Conservation (phyloP, 2,329 filamentous ascomycete species). For the Leptographium wingfieldii region DNA sequence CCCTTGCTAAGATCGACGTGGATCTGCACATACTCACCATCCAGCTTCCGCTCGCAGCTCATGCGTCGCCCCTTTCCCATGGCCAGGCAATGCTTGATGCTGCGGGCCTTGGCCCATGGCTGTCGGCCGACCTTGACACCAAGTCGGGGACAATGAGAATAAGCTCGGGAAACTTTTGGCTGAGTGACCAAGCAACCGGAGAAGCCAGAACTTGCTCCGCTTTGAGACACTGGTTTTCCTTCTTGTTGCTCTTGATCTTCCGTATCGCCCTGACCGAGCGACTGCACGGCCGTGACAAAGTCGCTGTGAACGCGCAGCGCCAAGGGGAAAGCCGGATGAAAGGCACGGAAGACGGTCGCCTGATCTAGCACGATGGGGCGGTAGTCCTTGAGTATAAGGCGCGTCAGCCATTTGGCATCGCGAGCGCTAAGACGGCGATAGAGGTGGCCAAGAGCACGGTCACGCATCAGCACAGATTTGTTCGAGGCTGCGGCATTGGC, state of each 20-base stretch:
- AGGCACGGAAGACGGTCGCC: slow-evolving; percentile 39
- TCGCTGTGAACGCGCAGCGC: slow-evolving; percentile 59
- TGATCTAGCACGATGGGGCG: slow-evolving; percentile 52
- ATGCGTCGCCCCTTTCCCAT: slow-evolving; percentile 45
- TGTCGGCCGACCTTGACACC: slow-evolving; percentile 55
- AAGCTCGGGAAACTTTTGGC: background rate
- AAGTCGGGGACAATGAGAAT: slow-evolving; percentile 27
- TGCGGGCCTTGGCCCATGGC: slow-evolving; percentile 51
- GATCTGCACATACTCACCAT: slow-evolving; percentile 84
- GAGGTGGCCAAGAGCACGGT: slow-evolving; percentile 37
- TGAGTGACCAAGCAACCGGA: background rate
- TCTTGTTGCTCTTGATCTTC: too few relatives aligned
- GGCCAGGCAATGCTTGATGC: slow-evolving; percentile 61
- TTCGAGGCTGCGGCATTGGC: background rate
- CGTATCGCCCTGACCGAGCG: background rate
- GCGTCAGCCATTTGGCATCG: slow-evolving; percentile 79
- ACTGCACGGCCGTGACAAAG: slow-evolving; percentile 40
- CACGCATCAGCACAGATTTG: slow-evolving; percentile 13
- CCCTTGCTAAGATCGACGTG: slow-evolving; percentile 57
- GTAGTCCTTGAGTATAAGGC: slow-evolving; percentile 66
- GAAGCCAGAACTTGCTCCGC: background rate
- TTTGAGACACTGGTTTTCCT: background rate
- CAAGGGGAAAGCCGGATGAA: slow-evolving; percentile 58
- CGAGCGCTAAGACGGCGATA: slow-evolving; percentile 48
- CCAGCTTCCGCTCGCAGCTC: slow-evolving; percentile 71